Evolutionary conservation across 2,329 filamentous ascomycete genomes (phyloP), one percentile per base, ranked within the genome.

Genomic region (Penicillium polonicum): DNA sequence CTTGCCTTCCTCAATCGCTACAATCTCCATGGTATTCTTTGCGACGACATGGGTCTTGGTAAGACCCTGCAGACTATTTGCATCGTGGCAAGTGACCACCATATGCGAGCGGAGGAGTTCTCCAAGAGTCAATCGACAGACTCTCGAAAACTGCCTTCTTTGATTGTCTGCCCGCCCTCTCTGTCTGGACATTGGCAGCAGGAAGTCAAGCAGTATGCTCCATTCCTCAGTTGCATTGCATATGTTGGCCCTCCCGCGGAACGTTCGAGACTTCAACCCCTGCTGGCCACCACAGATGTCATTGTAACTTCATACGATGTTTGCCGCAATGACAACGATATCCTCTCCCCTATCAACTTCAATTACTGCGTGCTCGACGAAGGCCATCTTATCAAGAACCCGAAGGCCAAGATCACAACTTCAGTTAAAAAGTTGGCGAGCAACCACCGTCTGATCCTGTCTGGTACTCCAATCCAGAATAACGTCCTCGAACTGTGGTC

Each of bases 251-350:
- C 92, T 2, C 92, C 94, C 0, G 80, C 83, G 0, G 91, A 97
- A 73, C 88, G 94, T 63, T 85, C 85, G 62, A 84, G 85, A 38
- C 82, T 93, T 65, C 86, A 88, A 64, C 80, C 84, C 55, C 81
- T 84, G 60, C 85, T 99, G 42, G 83, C 85, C 21, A 84, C 87
- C 58, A 92, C 92, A 0, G 95, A 99, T 69, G 88, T 99, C 58
- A 92, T 99, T 48, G 91, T 99, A 61, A 99, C 95, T 0, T 97
- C 93, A 0, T 99, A 99, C 70, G 95, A 99, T 73, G 94, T 99
- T 49, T 97, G 93, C 72, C 88, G 95, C 52, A 99, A 99, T 65
- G 94, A 99, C 70, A 86, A 88, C n/a, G 92, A 97, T 9, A 75
- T 93, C 5, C 83, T 99, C 35, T 85, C 85, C 45, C 86, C 90